Conservation (phyloP, 805 yeast species). For the Metschnikowia dekortorum region DNA sequence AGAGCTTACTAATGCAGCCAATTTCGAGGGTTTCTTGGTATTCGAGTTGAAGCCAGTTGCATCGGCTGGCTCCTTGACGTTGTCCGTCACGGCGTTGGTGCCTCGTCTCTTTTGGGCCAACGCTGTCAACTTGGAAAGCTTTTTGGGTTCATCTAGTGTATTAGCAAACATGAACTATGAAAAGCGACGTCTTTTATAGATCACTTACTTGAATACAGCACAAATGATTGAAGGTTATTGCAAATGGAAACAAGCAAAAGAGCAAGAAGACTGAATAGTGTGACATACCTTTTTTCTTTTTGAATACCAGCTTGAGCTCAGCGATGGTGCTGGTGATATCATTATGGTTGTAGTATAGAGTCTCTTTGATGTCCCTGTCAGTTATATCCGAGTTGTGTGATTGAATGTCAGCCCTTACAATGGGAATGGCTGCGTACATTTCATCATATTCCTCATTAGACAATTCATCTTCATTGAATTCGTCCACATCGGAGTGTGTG, state of each 20-base stretch:
- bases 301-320: conserved; percentile 38
- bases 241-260: not conserved
- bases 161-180: conserved; percentile 17
- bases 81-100: conserved; percentile 3
- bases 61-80: not conserved
- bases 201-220: conserved; percentile 5
- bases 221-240: conserved; percentile 2
- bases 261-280: not conserved
- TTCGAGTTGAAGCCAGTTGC: not conserved
- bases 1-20: conserved; percentile 1
- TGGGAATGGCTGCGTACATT: conserved; percentile 42
- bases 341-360: conserved; percentile 56
- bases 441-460: conserved; percentile 40
- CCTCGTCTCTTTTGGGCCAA: conserved; percentile 1
- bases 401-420: conserved; percentile 32
- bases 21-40: not conserved
- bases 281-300: conserved; percentile 44
- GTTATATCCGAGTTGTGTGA: conserved; percentile 41
- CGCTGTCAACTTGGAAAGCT: conserved; percentile 16
- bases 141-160: conserved; percentile 13
- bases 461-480: conserved; percentile 35
- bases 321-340: conserved; percentile 48
- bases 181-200: conserved; percentile 3
- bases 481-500: conserved; percentile 26
- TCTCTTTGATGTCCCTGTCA: conserved; percentile 51